phyloP scores from a whole-genome alignment of 345 rosid species.

The Brassica rapa region DNA sequence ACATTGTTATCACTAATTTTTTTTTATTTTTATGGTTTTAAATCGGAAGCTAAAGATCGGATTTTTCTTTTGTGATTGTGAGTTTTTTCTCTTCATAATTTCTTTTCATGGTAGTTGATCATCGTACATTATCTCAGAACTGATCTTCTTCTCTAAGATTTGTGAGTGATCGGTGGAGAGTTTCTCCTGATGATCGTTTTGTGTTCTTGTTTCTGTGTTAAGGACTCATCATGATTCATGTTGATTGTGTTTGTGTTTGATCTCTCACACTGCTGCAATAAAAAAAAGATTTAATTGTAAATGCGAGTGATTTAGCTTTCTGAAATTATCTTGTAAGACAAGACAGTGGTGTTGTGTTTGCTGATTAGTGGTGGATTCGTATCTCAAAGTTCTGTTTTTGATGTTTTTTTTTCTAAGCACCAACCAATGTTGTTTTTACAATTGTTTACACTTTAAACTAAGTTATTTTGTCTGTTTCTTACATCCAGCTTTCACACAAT shows the following conservation, averaged over 20 bases:
- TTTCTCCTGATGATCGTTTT: neutral
- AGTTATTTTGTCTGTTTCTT: too few relatives aligned
- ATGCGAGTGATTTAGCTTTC: slow-evolving; percentile 17
- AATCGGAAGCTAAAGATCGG: slow-evolving; percentile 27
- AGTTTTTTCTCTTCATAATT: neutral
- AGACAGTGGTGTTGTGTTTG: slow-evolving; percentile 4
- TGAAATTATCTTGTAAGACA: slow-evolving; percentile 5
- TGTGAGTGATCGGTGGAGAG: too few relatives aligned
- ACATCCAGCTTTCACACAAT: too few relatives aligned
- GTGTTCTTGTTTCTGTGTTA: neutral
- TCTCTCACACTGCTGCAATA: neutral
- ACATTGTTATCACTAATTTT: slow-evolving; percentile 9
- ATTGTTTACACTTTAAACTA: too few relatives aligned
- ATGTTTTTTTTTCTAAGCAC: too few relatives aligned
- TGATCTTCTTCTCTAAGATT: too few relatives aligned
- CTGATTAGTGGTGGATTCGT: slow-evolving; percentile 24
- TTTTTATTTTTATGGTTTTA: too few relatives aligned
- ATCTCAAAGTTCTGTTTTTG: neutral
- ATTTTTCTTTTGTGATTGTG: slow-evolving; percentile 9
- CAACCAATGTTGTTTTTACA: too few relatives aligned
- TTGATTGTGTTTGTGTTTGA: slow-evolving; percentile 19
- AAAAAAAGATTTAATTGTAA: neutral
- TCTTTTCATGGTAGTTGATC: neutral
- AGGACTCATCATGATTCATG: neutral
- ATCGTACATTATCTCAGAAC: slow-evolving; percentile 2